Evolutionary conservation across 2,329 filamentous ascomycete genomes (phyloP), one percentile per base, ranked within the genome.

Genomic region (Sporothrix curviconia): DNA sequence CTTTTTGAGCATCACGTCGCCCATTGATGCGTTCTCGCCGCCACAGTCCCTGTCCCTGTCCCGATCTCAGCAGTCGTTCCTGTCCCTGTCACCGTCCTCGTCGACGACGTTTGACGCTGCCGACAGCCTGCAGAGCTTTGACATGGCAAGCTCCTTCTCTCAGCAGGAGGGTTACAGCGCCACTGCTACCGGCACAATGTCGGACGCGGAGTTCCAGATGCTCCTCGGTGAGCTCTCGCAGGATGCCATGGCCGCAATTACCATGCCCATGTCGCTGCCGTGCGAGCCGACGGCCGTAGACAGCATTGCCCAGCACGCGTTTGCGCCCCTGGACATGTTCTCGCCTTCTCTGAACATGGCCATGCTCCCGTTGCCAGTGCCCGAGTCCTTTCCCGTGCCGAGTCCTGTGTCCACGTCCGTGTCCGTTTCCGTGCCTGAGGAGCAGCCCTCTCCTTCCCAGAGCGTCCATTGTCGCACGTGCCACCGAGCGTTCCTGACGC

Each of bases 51-150:
- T n/a, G 8, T 36, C 32, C 14, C 24, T 25, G 19, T 50, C 19
- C 32, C 47, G 25, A 34, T 50, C 47, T 2, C 47, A 47, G 44
- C 44, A n/a, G 32, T 37, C 32, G 14, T 34, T 50, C 12, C 12
- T 50, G 17, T 22, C 19, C 19, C 47, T 53, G 37, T 53, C 50
- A 24, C 50, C 50, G 15, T 30, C 36, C 3, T 53, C 50, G 37
- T 43, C 37, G 7, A 34, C 39, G 11, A 54, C 51, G 17, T 28
- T 42, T 4, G 51, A 54, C 28, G 51, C 39, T n/a, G n/a, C n/a
- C 37, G 51, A 54, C 28, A 54, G 51, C 51, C 39, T 54, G 37
- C 39, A 34, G 28, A 54, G 51, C 51, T 36, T 54, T 7, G 49
- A 51, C 34, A 36, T 22, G 25, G 28, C 51, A 5, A 9, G 36